Conservation (phyloP, 129 eudicot species). For the Artemisia argyi region DNA sequence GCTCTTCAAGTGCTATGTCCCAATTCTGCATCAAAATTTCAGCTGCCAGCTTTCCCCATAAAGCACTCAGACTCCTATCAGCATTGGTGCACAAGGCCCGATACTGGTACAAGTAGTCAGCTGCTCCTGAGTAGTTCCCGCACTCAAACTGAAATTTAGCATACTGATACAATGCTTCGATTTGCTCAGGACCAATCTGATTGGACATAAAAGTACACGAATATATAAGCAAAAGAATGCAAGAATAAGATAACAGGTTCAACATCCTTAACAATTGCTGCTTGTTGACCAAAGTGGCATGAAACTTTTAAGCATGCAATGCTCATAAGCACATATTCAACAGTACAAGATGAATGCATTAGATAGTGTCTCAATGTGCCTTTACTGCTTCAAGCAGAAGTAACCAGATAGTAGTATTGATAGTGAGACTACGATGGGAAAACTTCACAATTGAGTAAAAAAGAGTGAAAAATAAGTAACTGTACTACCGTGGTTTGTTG, state of each 20-base stretch:
- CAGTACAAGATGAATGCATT: no score
- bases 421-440: no score
- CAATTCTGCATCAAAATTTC: conserved; percentile 98
- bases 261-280: no score
- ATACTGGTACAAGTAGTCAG: conserved; percentile 89
- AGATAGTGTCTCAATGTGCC: neutral
- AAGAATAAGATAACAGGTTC: neutral
- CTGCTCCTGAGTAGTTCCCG: conserved; percentile 99
- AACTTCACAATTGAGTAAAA: no score
- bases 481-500: no score
- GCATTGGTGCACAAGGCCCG: conserved; percentile 79
- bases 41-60: conserved; percentile 99
- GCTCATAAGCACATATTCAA: no score
- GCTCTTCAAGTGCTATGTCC: conserved; percentile 90
- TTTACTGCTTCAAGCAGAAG: no score
- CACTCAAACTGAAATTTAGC: conserved; percentile 99
- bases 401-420: no score
- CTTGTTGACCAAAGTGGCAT: no score
- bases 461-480: no score
- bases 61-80: conserved; percentile 86
- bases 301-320: no score
- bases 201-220: neutral
- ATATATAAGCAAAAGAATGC: conserved; percentile 1
- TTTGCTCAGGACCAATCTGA: conserved; percentile 99
- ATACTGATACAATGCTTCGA: conserved; percentile 94